Percentiles rank a stretch among this genome's conserved stretches.
These are phyloP conservation scores for Cyberlindnera mycetangii DNA, from an alignment of 805 yeast genomes.

Conservation along the genomic window DNA sequence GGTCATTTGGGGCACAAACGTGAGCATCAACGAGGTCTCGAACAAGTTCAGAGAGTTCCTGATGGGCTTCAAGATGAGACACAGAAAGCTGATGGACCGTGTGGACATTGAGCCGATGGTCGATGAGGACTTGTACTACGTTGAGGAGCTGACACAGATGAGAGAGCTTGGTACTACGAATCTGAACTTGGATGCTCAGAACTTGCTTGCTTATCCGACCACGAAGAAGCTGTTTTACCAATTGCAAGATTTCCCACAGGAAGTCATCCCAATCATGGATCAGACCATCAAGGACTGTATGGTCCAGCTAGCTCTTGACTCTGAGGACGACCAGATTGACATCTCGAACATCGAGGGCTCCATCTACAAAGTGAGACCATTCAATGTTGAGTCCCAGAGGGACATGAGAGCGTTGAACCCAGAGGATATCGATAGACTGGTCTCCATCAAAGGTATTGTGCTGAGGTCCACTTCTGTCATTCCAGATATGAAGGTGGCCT, in stretches of 20 bases:
- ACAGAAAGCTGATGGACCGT: slow-evolving; percentile 52
- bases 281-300: slow-evolving; percentile 89
- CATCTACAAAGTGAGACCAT: slow-evolving; percentile 87
- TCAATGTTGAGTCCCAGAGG: slow-evolving; percentile 62
- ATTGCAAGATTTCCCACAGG: slow-evolving; percentile 90
- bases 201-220: slow-evolving; percentile 70
- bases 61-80: slow-evolving; percentile 76
- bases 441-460: slow-evolving; percentile 86
- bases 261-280: slow-evolving; percentile 96
- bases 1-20: slow-evolving; percentile 98
- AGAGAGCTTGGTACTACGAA: slow-evolving; percentile 75
- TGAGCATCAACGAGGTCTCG: slow-evolving; percentile 84
- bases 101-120: slow-evolving; percentile 40
- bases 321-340: slow-evolving; percentile 42
- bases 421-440: slow-evolving; percentile 89
- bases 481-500: slow-evolving; percentile 97
- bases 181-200: slow-evolving; percentile 78
- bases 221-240: slow-evolving; percentile 82
- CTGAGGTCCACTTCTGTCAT: slow-evolving; percentile 85
- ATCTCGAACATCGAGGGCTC: slow-evolving; percentile 72
- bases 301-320: slow-evolving; percentile 65
- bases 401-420: slow-evolving; percentile 96
- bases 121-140: slow-evolving; percentile 74
- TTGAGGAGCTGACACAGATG: slow-evolving; percentile 71
- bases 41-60: slow-evolving; percentile 78